Conservation (phyloP, 805 yeast species). For the Ogataea trehaloabstinens region DNA sequence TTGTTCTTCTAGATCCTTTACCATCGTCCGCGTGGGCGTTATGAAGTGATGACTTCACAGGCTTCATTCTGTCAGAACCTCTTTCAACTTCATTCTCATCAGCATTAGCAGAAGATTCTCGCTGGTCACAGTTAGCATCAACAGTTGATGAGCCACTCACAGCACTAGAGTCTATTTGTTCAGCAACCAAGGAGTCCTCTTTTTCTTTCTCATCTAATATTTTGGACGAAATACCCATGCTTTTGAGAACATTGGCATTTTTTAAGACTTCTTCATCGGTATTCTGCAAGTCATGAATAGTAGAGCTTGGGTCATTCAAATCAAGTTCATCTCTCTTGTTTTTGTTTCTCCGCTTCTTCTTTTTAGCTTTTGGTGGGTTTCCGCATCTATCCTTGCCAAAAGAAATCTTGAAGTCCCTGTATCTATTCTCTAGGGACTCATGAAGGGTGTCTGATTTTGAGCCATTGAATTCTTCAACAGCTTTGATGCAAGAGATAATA, state of each 20-base stretch:
- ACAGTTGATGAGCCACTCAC: no score
- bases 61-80: no score
- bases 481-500: slow-evolving; percentile 59
- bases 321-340: slow-evolving; percentile 24
- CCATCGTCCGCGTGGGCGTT: no score
- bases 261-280: slow-evolving; percentile 5
- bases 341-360: slow-evolving; percentile 41
- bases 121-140: no score
- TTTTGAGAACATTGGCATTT: slow-evolving; percentile 17
- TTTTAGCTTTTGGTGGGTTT: slow-evolving; percentile 56
- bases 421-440: slow-evolving; percentile 42
- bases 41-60: no score
- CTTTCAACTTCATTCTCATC: no score
- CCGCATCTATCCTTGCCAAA: slow-evolving; percentile 79
- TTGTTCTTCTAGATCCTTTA: no score
- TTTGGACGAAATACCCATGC: slow-evolving; percentile 28
- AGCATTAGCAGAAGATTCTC: no score
- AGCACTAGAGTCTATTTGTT: neutral
- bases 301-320: slow-evolving; percentile 7
- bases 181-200: neutral
- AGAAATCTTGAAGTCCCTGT: slow-evolving; percentile 54
- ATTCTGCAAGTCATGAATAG: slow-evolving; percentile 9
- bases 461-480: slow-evolving; percentile 56
- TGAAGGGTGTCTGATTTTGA: slow-evolving; percentile 34
- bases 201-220: slow-evolving; percentile 9